Evolutionary conservation across 129 eudicot species (phyloP).

Genomic region (Heracleum sosnowskyi): DNA sequence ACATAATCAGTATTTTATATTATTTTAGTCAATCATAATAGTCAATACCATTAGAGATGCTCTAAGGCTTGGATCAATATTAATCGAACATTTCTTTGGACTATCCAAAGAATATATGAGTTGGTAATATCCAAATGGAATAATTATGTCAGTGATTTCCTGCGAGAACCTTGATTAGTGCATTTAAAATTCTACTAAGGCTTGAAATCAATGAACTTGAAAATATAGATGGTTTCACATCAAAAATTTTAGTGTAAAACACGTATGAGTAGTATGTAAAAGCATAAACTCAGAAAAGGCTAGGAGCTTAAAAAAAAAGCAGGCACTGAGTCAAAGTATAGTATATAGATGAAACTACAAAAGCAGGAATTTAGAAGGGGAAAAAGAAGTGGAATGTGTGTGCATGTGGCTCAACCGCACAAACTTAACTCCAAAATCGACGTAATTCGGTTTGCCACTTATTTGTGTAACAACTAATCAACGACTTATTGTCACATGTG

Average conservation of each 20-base stretch:
- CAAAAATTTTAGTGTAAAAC: background rate
- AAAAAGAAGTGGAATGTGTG: too few relatives aligned
- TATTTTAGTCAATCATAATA: too few relatives aligned
- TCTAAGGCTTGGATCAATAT: too few relatives aligned
- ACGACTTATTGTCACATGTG: background rate
- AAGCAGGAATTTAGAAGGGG: background rate
- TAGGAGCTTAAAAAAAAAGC: background rate
- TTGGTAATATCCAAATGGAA: too few relatives aligned
- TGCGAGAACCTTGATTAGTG: too few relatives aligned
- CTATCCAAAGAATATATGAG: too few relatives aligned
- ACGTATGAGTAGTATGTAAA: background rate
- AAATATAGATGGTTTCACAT: background rate
- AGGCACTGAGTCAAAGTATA: background rate
- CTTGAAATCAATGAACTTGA: too few relatives aligned
- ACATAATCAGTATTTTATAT: too few relatives aligned
- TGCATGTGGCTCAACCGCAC: background rate
- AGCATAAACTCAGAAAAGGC: background rate
- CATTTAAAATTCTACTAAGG: background rate
- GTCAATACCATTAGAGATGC: too few relatives aligned
- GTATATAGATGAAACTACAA: background rate
- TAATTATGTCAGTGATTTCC: too few relatives aligned
- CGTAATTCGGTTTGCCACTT: background rate
- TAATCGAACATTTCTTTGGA: too few relatives aligned
- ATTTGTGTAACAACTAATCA: background rate
- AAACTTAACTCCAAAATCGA: background rate